Base-by-base conservation (phyloP, 495 filamentous ascomycete species). In the Jackrogersella multiformis region DNA sequence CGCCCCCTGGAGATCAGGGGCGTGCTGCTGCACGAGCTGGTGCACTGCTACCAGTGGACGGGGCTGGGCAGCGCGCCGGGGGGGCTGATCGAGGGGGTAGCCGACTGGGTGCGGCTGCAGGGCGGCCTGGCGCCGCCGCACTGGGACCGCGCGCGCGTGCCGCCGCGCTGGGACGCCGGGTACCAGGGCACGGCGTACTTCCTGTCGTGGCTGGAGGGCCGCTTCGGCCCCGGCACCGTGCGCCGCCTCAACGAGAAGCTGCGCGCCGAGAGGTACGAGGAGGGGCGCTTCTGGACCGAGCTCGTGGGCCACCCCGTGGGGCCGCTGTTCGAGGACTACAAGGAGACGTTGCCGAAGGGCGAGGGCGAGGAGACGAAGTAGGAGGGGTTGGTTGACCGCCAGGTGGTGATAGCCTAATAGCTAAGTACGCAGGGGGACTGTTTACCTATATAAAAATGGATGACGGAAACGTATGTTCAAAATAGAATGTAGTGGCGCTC, bases 111-210 rank as follows among this genome's bases (percentile, higher is more conserved):
- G 7, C 83, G 95, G 6, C 76, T 99, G 49, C 88, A 85, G 61
- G 87, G 88, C 53, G 86, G 86, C 1, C 76, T 96, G 39, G 84
- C 79, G 36, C 92, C 95, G 16, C 90, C 92, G 39, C 93, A 97
- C 79, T 99, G 95, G 95, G 88, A 85, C 66, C 83, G 82, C 2
- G 82, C 81, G 28, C 52, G 59, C 21, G 78, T 82, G 0, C 78
- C 77, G 24, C 84, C 86, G 5, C 82, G 84, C 12, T 98, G 95
- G 95, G 94, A 99, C 78, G 86, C 83, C 53, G 95, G 95, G 6
- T 99, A 99, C 80, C 89, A 97, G 82, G 85, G 90, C 69, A 99
- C 95, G 16, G 95, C 88, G 4, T 99, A 90, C 74, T 98, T 99
- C 73, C 77, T 99, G 52, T 87, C 95, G 38, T 92, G 89, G 80